Evolutionary conservation across 129 eudicot species (phyloP).

Genomic region (Scalesia atractyloides): DNA sequence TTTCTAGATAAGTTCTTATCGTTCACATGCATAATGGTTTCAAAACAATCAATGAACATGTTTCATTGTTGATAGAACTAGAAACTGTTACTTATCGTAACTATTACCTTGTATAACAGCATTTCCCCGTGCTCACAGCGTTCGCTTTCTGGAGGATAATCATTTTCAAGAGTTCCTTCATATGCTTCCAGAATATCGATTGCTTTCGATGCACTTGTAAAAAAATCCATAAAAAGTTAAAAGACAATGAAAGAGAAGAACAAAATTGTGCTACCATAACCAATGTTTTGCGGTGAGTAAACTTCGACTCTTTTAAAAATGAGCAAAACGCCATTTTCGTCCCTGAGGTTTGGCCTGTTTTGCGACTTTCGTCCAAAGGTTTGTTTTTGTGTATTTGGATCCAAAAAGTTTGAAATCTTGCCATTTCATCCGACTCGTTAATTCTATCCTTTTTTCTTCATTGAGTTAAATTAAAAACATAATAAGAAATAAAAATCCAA

Average conservation of each 20-base stretch:
- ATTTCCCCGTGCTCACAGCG: slow-evolving; percentile 97
- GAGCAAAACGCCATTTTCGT: no score
- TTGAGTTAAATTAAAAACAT: no score
- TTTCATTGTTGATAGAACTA: slow-evolving; percentile 5
- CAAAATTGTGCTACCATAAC: neutral
- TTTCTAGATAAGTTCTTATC: neutral
- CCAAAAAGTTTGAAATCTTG: no score
- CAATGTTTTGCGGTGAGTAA: neutral
- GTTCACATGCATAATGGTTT: slow-evolving; percentile 14
- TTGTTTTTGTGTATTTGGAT: no score
- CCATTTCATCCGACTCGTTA: no score
- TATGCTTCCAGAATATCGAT: slow-evolving; percentile 97
- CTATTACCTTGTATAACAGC: slow-evolving; percentile 87
- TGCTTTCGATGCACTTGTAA: slow-evolving; percentile 80
- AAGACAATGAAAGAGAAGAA: neutral
- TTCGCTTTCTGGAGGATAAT: slow-evolving; percentile 93
- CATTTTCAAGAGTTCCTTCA: slow-evolving; percentile 97
- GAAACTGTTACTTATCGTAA: slow-evolving; percentile 6
- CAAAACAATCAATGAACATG: neutral
- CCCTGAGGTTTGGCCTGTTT: no score
- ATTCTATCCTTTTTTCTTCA: no score
- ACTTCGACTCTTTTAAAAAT: no score
- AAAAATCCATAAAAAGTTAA: slow-evolving; percentile 20
- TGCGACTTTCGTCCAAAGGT: no score
- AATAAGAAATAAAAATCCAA: no score